These are phyloP conservation scores for Zea luxurians DNA, from an alignment of 176 grass and related monocot species.

Conservation along the genomic window DNA sequence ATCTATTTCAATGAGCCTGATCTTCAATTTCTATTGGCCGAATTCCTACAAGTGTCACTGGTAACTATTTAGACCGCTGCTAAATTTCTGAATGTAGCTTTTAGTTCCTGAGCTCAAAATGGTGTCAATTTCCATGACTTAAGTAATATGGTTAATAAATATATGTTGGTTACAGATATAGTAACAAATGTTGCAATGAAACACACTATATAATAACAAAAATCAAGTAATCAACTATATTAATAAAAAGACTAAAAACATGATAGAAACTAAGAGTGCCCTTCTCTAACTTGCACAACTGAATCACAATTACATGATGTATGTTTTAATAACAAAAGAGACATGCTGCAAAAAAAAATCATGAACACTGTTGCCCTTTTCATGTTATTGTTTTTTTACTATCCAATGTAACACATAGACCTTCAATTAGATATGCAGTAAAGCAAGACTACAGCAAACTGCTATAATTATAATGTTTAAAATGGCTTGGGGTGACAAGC, in stretches of 20 bases:
- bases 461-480: neutral
- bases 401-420: neutral
- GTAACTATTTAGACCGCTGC: neutral
- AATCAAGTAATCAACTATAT: neutral
- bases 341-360: neutral
- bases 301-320: neutral
- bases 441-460: neutral
- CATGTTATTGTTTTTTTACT: neutral
- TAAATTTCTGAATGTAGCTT: neutral
- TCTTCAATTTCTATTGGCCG: neutral
- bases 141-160: neutral
- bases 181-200: neutral
- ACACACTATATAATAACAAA: neutral
- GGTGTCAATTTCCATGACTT: neutral
- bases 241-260: neutral
- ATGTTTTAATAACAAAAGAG: neutral
- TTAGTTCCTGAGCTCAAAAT: neutral
- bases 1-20: neutral
- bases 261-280: neutral
- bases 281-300: constrained; percentile 18
- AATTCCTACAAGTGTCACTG: neutral
- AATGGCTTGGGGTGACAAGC: constrained; percentile 15
- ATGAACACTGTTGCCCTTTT: neutral
- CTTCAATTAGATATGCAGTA: neutral
- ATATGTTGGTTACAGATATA: neutral